Evolutionary conservation across 108 stramenopile species (phyloP).

Genomic region (Discostella stelligeroides): DNA sequence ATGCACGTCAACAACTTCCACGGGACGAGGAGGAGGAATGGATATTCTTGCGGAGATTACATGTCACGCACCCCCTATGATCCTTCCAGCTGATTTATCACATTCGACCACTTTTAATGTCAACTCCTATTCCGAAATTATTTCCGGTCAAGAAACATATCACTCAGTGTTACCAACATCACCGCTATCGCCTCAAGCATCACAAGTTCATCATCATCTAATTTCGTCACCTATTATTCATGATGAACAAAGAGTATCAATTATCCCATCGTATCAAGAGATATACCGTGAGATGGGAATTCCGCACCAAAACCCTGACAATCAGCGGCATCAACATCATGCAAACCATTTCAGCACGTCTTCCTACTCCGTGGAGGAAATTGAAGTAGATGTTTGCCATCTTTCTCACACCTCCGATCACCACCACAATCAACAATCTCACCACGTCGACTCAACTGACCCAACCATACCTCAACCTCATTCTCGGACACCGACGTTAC

Average conservation of each 20-base stretch:
- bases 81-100: constrained; percentile 12
- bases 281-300: constrained; percentile 51
- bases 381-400: constrained; percentile 5
- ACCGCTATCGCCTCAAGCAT: not conserved
- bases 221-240: not conserved
- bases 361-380: constrained; percentile 20
- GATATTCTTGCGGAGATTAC: constrained; percentile 54
- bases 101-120: constrained; percentile 2
- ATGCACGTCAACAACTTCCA: not conserved
- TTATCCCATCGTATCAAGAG: constrained; percentile 54
- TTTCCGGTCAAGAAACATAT: constrained; percentile 27
- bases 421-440: constrained; percentile 1
- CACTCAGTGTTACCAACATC: not conserved
- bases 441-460: not conserved
- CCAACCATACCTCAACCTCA: not conserved
- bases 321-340: constrained; percentile 9
- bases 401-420: constrained; percentile 11
- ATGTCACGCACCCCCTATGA: constrained; percentile 50
- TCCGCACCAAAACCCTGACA: constrained; percentile 1
- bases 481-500: constrained; percentile 1
- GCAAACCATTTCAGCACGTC: constrained; percentile 3
- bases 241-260: constrained; percentile 8
- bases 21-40: constrained; percentile 33
- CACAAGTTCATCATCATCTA: constrained; percentile 10
- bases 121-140: constrained; percentile 11